Conservation (phyloP, 2,329 filamentous ascomycete species). For the Dactylellina leptospora region DNA sequence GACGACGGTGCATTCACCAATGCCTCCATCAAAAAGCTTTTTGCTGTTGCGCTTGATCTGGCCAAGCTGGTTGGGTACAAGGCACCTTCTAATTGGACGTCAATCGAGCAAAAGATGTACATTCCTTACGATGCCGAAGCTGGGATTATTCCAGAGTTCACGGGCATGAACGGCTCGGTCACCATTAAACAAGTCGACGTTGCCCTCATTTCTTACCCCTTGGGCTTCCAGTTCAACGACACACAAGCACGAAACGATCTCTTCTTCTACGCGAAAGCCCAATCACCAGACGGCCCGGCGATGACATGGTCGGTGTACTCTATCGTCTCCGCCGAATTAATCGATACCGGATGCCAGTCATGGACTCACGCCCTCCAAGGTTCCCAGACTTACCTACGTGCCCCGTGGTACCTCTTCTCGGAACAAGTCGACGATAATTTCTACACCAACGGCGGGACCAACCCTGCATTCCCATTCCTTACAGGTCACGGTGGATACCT, state of each 20-base stretch:
- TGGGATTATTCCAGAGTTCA: constrained; percentile 71
- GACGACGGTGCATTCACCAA: constrained; percentile 75
- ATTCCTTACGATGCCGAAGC: constrained; percentile 66
- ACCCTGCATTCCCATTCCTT: constrained; percentile 75
- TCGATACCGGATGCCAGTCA: constrained; percentile 72
- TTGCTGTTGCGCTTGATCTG: constrained; percentile 69
- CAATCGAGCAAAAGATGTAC: constrained; percentile 68
- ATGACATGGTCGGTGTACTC: constrained; percentile 79
- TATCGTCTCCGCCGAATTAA: constrained; percentile 72
- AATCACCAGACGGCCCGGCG: constrained; percentile 73
- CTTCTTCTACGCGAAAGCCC: constrained; percentile 75
- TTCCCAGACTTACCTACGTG: constrained; percentile 71
- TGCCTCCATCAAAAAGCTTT: constrained; percentile 59
- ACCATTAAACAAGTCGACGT: constrained; percentile 76
- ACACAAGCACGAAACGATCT: constrained; percentile 68
- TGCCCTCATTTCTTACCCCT: constrained; percentile 72
- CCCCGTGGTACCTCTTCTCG: constrained; percentile 75
- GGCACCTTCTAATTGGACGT: constrained; percentile 68
- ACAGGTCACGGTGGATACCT: constrained; percentile 76
- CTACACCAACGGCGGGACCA: constrained; percentile 70
- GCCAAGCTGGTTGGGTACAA: constrained; percentile 67
- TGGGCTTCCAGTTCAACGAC: constrained; percentile 69
- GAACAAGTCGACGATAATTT: constrained; percentile 73
- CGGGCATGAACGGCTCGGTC: constrained; percentile 72
- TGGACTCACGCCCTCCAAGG: constrained; percentile 74